Base-by-base conservation (phyloP, 2,329 filamentous ascomycete species). In the Scedosporium dehoogii region DNA sequence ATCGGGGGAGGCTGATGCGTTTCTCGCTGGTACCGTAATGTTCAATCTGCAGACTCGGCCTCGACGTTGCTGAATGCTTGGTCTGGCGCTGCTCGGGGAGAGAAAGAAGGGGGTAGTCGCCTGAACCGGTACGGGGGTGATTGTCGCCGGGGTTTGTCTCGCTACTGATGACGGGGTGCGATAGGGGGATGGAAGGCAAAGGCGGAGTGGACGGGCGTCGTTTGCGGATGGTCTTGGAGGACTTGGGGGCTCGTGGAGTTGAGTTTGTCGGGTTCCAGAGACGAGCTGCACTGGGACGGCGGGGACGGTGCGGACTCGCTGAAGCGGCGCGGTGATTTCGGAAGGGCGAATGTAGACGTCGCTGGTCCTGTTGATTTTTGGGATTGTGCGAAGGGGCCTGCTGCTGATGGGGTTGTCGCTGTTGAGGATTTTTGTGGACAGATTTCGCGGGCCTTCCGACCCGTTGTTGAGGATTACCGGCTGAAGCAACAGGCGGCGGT, bases 231-330 rank as follows among this genome's bases (percentile, higher is more conserved):
- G 67, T 63, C 56, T 67, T 65, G 7, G 70, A 23, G 29, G 66
- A 55, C 64, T 65, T 69, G 62, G 74, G 66, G 61, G 71, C 67
- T 63, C 81, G 76, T 55, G 81, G 82, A 2, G 82, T 85, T 27
- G 81, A 85, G 69, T 85, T 85, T 63, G 81, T 81, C 25, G 83
- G 83, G 68, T 85, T 85, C 83, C 83, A 85, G 66, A 85, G 80
- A 42, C 81, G 80, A 56, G 79, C 78, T 23, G 80, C 75, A 4
- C 77, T 75, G 33, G 77, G 73, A 33, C 74, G 76, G 60, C 73
- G 75, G 58, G 75, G 70, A 27, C 75, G 73, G 38, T 67, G 72
- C 27, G 70, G 69, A 21, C 59, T 61, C 46, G 65, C 65, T 56
- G 67, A 65, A 53, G 71, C 70, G 38, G 74, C 72, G 65, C 73